Evolutionary conservation across 257 asterid species (phyloP), one percentile per base, ranked within the genome.

Genomic region (Solanum piurae): DNA sequence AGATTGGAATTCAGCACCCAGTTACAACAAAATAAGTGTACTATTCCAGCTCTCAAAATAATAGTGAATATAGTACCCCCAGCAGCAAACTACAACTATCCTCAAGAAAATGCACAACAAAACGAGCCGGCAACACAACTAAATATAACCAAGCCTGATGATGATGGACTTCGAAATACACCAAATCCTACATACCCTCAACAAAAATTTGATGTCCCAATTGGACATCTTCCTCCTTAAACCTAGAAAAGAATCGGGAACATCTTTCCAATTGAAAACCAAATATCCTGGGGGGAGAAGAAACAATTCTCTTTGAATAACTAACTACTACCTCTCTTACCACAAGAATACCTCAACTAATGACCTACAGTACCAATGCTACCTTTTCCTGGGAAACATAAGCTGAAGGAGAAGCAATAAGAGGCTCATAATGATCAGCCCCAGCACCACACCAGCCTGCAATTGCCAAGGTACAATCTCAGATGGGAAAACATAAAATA

Each of bases 381-480:
- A 94, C 99, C 91, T 95, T 97, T 91, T 97, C 99, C 72, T 92
- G 98, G 44, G 98, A 93, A 71, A 91, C 90, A n/a, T 72, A 90
- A 42, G 92, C 66, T 44, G 94, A 93, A 5, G 93, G 92, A 60
- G 91, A 93, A 58, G 98, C 98, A 37, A 97, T 90, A 46, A 97
- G 97, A 71, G 99, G 99, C 89, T 97, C 99, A 37, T 97, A 97
- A 91, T 97, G 99, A 86, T 97, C 99, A 27, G 94, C 99, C 46
- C 98, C 99, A 8, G 96, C 99, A 80, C 98, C 94, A 34, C 98
- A 97, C 99, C 99, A 97, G 64, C 99, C 98, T 94, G 93, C 33
- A 64, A 88, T 46, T 87, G 46, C 33, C 87, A 82, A 86, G 12
- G 44, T 73, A 90, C 58, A 72, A 88, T 12, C 18, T 12, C 87